phyloP scores from a whole-genome alignment of 2,329 filamentous ascomycete genomes.

The Arthrobotrys iridis region DNA sequence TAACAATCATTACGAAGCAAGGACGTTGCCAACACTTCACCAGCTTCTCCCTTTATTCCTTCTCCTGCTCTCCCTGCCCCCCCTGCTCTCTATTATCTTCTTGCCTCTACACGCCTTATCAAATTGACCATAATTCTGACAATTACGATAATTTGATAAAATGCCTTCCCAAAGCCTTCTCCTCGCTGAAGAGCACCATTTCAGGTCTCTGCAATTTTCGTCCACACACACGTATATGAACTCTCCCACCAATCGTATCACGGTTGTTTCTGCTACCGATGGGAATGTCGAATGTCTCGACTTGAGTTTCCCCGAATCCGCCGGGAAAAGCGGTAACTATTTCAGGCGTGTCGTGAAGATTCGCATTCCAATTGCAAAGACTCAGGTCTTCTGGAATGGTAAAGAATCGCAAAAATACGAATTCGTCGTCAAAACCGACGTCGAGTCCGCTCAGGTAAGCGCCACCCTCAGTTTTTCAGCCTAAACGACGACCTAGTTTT shows the following conservation, averaged over 20 bases:
- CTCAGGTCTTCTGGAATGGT: constrained; percentile 42
- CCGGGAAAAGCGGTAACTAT: constrained; percentile 45
- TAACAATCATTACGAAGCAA: too few relatives aligned
- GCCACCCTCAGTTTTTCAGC: too few relatives aligned
- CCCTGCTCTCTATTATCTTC: too few relatives aligned
- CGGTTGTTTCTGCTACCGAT: not conserved
- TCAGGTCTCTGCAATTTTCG: constrained; percentile 32
- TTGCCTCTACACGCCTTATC: not conserved
- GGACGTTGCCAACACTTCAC: too few relatives aligned
- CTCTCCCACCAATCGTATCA: constrained; percentile 33
- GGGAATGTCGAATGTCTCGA: constrained; percentile 27
- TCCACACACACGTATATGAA: constrained; percentile 49
- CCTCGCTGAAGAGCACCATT: constrained; percentile 20
- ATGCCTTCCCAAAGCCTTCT: not conserved
- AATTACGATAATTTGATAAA: not conserved
- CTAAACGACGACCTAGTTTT: too few relatives aligned
- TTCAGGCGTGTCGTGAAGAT: constrained; percentile 40
- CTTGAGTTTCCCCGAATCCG: constrained; percentile 34
- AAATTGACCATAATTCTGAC: not conserved
- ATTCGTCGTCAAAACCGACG: constrained; percentile 33
- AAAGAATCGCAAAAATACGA: constrained; percentile 1
- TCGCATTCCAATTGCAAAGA: constrained; percentile 7
- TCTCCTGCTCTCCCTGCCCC: not conserved
- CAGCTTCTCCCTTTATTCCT: too few relatives aligned
- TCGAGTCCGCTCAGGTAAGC: constrained; percentile 21